These are phyloP conservation scores for Sugiyamaella japonica DNA, from an alignment of 1,139 yeast genomes.

Conservation along the genomic window DNA sequence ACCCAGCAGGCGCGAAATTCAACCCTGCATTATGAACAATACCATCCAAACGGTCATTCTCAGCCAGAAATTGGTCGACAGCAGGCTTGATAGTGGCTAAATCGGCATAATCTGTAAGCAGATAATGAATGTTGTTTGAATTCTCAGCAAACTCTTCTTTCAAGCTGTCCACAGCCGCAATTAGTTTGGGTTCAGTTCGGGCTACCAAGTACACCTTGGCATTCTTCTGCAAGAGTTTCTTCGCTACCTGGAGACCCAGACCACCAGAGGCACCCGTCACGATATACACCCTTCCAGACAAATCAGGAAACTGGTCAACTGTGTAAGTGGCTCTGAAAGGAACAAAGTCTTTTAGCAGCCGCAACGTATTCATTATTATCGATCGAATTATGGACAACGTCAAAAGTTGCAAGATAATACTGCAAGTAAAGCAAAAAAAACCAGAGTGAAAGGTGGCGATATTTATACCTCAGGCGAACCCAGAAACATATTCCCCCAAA, in stretches of 20 bases:
- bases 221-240: slow-evolving; percentile 27
- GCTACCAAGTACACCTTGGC: slow-evolving; percentile 37
- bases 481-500: background rate
- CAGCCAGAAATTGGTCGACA: slow-evolving; percentile 39
- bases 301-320: slow-evolving; percentile 47
- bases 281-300: slow-evolving; percentile 42
- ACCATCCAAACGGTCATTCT: slow-evolving; percentile 42
- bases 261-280: slow-evolving; percentile 40
- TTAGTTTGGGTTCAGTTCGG: slow-evolving; percentile 28
- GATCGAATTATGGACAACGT: too few species aligned
- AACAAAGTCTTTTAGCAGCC: slow-evolving; percentile 10
- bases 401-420: too few species aligned
- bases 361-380: background rate
- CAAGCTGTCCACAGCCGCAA: slow-evolving; percentile 25
- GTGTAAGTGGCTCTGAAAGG: slow-evolving; percentile 35
- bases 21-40: slow-evolving; percentile 57
- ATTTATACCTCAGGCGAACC: background rate
- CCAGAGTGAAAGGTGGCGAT: background rate
- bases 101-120: slow-evolving; percentile 47
- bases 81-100: slow-evolving; percentile 48
- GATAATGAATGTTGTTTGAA: slow-evolving; percentile 22
- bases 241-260: slow-evolving; percentile 33
- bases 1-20: slow-evolving; percentile 46
- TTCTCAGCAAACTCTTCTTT: slow-evolving; percentile 23
- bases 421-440: background rate